phyloP scores from a whole-genome alignment of 2,329 filamentous ascomycete genomes.

The Colletotrichum sp. region DNA sequence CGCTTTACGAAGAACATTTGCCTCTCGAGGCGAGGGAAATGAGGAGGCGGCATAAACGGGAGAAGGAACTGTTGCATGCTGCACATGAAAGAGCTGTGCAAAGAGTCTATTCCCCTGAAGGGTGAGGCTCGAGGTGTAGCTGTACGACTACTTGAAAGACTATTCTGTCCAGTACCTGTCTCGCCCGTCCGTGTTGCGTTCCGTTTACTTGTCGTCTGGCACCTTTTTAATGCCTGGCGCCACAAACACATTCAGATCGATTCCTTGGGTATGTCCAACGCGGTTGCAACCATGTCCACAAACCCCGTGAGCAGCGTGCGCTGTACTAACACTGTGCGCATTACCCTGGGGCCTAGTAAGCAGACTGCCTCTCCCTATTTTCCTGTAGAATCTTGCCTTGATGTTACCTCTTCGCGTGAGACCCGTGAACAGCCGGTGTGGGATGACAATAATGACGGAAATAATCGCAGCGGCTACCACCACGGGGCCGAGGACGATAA shows the following conservation, averaged over 20 bases:
- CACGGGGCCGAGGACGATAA: not conserved
- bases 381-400: not conserved
- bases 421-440: not conserved
- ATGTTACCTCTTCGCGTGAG: not conserved
- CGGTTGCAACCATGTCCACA: not conserved
- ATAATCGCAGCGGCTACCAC: not conserved
- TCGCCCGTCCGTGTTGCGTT: not conserved
- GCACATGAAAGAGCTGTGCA: constrained; percentile 13
- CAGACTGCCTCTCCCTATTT: not conserved
- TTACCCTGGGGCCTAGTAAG: not conserved
- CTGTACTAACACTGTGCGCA: not conserved
- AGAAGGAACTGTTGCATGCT: constrained; percentile 7
- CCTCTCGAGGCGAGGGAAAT: constrained; percentile 7
- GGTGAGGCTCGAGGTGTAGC: not conserved
- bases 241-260: not conserved
- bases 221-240: not conserved
- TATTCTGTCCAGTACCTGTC: not conserved
- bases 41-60: constrained; percentile 9
- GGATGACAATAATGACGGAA: not conserved
- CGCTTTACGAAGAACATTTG: constrained; percentile 5
- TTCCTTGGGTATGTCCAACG: not conserved
- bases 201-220: not conserved
- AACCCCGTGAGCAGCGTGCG: not conserved
- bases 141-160: not conserved
- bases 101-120: not conserved